Evolutionary conservation across 345 rosid species (phyloP).

Genomic region (Eucalyptus dawsonii): DNA sequence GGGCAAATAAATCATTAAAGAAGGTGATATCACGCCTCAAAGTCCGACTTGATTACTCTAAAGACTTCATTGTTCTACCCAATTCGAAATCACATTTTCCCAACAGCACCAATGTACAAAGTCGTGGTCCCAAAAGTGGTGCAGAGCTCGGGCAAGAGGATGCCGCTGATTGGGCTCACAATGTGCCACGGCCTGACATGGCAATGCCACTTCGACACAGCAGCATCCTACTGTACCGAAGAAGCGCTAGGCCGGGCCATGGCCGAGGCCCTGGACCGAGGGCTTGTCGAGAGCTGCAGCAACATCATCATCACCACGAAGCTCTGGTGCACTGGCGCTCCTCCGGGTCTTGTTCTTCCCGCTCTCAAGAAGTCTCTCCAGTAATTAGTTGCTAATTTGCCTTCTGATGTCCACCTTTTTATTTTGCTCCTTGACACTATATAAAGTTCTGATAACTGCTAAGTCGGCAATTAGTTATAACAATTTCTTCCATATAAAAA

Average conservation of each 20-base stretch:
- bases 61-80: no score
- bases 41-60: no score
- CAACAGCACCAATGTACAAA: no score
- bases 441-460: not conserved
- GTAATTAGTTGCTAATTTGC: not conserved
- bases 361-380: constrained; percentile 17
- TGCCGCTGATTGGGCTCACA: constrained; percentile 21
- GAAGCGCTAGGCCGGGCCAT: constrained; percentile 42
- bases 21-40: no score
- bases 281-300: constrained; percentile 21
- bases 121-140: not conserved
- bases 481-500: not conserved
- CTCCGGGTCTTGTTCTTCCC: constrained; percentile 33
- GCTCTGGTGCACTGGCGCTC: constrained; percentile 34
- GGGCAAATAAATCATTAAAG: no score
- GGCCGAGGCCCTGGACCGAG: constrained; percentile 20
- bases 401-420: not conserved
- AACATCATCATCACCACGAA: constrained; percentile 56
- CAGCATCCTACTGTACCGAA: constrained; percentile 36
- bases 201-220: constrained; percentile 59
- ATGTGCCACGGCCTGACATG: no score
- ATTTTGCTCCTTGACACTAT: not conserved
- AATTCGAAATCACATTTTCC: no score
- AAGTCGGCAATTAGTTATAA: not conserved
- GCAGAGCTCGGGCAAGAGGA: constrained; percentile 5